Base-by-base conservation (phyloP, 169 alveolate species). In the Cryptosporidium bovis region DNA sequence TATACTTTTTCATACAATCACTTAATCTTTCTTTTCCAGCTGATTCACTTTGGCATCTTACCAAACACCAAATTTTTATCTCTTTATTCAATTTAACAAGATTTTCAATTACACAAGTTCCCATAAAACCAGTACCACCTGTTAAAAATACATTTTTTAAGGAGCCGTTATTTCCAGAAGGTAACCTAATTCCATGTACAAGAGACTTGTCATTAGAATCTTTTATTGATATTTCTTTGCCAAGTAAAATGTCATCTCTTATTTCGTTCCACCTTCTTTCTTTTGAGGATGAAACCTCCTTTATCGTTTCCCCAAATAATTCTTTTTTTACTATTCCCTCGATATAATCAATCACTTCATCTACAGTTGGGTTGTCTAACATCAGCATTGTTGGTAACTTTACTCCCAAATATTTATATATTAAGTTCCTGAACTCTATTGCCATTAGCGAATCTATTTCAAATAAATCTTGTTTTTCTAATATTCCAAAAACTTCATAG, bases 401-500 rank as follows among this genome's bases (percentile, higher is more conserved):
- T 48, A 89, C 69, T 31, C 65, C 85, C 27, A 87, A 69, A 8
- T 83, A 15, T 27, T 77, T 84, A 50, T 64, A 84, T 31, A 91
- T 56, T 2, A 66, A 60, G 33, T 90, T 89, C n/a, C 94, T 51
- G 48, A 91, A 87, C 53, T 91, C 94, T 13, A 91, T 91, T 24
- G 94, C 90, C 40, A 91, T 89, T 53, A 91, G 31, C 0, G 94
- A 91, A 60, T 91, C 94, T 18, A 91, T 48, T n/a, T 90, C 92
- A 18, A 71, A 20, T 16, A 77, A 29, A 77, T 77, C 87, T 7
- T 36, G 44, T 13, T 77, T 56, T 16, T 77, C 69, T 31, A 20
- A 10, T 40, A 40, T 6, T 12, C 87, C 87, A 77, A 77, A 62
- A 58, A 77, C 44, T 62, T 77, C 87, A 62, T 77, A 77, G 12